Base-by-base conservation (phyloP, 768 basidiomycete species). In the Tulasnella calospora region DNA sequence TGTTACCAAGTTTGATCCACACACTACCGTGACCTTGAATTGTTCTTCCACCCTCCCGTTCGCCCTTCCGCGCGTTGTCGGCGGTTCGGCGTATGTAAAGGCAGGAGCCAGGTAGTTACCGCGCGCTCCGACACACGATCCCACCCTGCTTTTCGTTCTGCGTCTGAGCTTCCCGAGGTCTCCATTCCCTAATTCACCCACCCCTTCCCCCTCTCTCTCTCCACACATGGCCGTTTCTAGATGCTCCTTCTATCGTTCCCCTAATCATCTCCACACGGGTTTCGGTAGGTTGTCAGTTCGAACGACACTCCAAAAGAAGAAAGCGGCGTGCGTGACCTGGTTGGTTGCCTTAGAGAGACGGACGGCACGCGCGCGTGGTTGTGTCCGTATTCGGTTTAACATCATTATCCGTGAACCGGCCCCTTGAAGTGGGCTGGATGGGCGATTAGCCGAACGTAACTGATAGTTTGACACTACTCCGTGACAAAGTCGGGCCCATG, bases 51-150 rank as follows among this genome's bases (percentile, higher is more conserved):
- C 17, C 57, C 55, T 13, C 61, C 61, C 30, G 27, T 67, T 67
- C 61, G 61, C 61, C 27, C 61, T 67, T 67, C 61, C 61, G 61
- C 61, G 44, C 44, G 44, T 33, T 67, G 61, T 67, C 61, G 61
- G 61, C 61, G 61, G 61, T 67, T 67, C 61, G 61, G 61, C 30
- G 55, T 57, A 57, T 57, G 55, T 57, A 57, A 57, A n/a, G 55
- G 15, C 13, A 57, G 55, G 55, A 57, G 30, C 23, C 55, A n/a
- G 33, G 61, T 67, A 35, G 61, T 67, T 67, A 67, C 61, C 61
- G 61, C 55, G 55, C 33, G 61, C 61, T 67, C 61, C 61, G 61
- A 27, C 61, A 67, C 61, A 67, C 61, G 61, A 67, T 67, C 61
- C 33, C 30, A 67, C 61, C 61, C 33, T 67, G 27, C 17, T 27